phyloP scores from a whole-genome alignment of 306 rosid genomes.

The Lupinus albus region DNA sequence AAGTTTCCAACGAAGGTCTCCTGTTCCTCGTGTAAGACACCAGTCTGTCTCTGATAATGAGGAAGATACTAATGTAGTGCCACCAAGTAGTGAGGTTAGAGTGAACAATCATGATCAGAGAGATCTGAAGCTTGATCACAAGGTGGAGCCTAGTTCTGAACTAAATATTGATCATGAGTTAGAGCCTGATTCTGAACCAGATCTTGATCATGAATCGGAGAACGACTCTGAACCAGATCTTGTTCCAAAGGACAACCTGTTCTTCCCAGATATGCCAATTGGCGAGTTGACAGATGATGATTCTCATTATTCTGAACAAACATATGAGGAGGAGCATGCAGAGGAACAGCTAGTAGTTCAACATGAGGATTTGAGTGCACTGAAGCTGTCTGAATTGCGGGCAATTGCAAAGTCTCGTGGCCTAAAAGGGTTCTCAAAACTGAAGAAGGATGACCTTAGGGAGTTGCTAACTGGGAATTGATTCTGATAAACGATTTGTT shows the following conservation, averaged over 20 bases:
- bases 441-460: slow-evolving; percentile 83
- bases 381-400: slow-evolving; percentile 77
- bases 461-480: slow-evolving; percentile 59
- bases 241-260: slow-evolving; percentile 48
- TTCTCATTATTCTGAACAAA: slow-evolving; percentile 57
- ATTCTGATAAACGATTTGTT: slow-evolving; percentile 33
- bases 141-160: slow-evolving; percentile 42
- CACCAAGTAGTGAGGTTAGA: slow-evolving; percentile 41
- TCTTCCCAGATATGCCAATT: slow-evolving; percentile 49
- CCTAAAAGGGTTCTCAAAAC: slow-evolving; percentile 76
- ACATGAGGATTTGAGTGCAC: slow-evolving; percentile 57
- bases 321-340: slow-evolving; percentile 39
- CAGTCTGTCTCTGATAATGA: slow-evolving; percentile 56
- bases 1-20: slow-evolving; percentile 82
- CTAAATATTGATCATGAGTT: slow-evolving; percentile 33
- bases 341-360: slow-evolving; percentile 43
- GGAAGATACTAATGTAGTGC: slow-evolving; percentile 35
- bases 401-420: slow-evolving; percentile 86
- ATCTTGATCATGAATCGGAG: slow-evolving; percentile 37
- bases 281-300: slow-evolving; percentile 57
- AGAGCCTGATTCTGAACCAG: slow-evolving; percentile 37
- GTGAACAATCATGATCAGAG: slow-evolving; percentile 48
- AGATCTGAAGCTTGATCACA: slow-evolving; percentile 46
- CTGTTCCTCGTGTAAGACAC: slow-evolving; percentile 70
- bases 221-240: slow-evolving; percentile 31